Percentiles rank a stretch among this genome's conserved stretches.
Evolutionary conservation across 2,329 filamentous ascomycete genomes (phyloP).

Genomic region (Cytospora schulzeri): DNA sequence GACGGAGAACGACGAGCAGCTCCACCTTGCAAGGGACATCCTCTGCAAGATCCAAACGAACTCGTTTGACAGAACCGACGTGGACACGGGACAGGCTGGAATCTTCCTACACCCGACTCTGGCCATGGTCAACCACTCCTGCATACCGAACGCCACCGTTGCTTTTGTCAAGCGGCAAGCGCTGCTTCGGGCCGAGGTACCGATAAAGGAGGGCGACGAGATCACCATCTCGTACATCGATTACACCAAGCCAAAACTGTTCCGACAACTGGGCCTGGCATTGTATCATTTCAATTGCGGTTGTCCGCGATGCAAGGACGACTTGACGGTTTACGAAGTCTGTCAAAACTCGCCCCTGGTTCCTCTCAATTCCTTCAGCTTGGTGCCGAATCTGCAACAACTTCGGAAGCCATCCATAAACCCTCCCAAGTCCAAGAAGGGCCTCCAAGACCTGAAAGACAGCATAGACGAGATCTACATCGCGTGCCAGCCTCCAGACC

Average conservation of each 20-base stretch:
- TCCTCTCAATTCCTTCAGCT: constrained; percentile 47
- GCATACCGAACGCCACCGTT: constrained; percentile 61
- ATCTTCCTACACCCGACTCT: constrained; percentile 58
- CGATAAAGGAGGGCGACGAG: constrained; percentile 56
- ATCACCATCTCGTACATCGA: constrained; percentile 65
- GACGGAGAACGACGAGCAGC: constrained; percentile 39
- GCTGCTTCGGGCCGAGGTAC: constrained; percentile 51
- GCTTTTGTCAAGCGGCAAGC: constrained; percentile 56
- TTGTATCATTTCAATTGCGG: constrained; percentile 56
- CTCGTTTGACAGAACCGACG: constrained; percentile 59
- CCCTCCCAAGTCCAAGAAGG: constrained; percentile 32
- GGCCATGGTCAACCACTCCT: constrained; percentile 66
- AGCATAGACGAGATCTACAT: constrained; percentile 38
- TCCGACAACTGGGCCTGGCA: constrained; percentile 46
- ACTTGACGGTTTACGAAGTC: constrained; percentile 58
- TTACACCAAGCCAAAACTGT: constrained; percentile 46
- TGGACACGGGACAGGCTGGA: constrained; percentile 54
- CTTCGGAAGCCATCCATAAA: constrained; percentile 38
- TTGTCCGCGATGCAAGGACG: constrained; percentile 51
- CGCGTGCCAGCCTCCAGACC: constrained; percentile 30
- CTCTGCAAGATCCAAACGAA: constrained; percentile 66
- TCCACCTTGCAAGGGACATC: constrained; percentile 47
- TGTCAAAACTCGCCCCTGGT: constrained; percentile 45
- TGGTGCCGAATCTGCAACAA: constrained; percentile 44
- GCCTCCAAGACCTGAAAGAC: constrained; percentile 33